These are phyloP conservation scores for Pseudevernia furfuracea DNA, from an alignment of 495 filamentous ascomycete genomes.

Conservation along the genomic window DNA sequence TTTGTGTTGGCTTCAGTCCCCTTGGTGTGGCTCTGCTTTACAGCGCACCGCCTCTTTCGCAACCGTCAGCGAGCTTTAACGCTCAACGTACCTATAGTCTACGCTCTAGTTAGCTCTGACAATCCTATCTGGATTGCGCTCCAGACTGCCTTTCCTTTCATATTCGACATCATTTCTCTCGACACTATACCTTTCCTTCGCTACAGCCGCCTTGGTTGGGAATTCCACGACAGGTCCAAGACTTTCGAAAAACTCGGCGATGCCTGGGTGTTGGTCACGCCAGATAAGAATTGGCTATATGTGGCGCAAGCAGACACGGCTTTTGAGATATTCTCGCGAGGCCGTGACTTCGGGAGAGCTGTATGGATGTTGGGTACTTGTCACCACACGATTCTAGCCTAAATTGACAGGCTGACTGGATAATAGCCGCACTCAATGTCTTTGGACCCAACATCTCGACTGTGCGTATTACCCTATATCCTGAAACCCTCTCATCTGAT, in stretches of 20 bases:
- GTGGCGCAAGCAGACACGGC: neutral
- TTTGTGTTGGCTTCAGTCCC: no score
- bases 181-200: no score
- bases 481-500: neutral
- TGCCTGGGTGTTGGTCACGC: neutral
- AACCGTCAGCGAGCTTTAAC: slow-evolving; percentile 10
- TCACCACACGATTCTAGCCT: no score
- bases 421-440: neutral
- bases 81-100: slow-evolving; percentile 16
- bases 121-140: slow-evolving; percentile 30
- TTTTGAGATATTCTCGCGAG: neutral
- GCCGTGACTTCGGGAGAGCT: neutral
- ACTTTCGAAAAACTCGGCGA: neutral
- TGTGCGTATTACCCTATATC: slow-evolving; percentile 1
- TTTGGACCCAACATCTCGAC: neutral
- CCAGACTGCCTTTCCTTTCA: slow-evolving; percentile 16
- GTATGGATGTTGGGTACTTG: neutral
- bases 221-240: neutral
- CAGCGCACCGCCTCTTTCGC: no score
- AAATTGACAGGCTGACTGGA: neutral
- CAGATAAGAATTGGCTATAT: neutral
- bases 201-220: neutral
- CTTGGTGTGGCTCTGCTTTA: no score
- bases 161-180: no score
- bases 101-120: slow-evolving; percentile 27